Base-by-base conservation (phyloP, 208 protist species). In the Lotmaria passim region DNA sequence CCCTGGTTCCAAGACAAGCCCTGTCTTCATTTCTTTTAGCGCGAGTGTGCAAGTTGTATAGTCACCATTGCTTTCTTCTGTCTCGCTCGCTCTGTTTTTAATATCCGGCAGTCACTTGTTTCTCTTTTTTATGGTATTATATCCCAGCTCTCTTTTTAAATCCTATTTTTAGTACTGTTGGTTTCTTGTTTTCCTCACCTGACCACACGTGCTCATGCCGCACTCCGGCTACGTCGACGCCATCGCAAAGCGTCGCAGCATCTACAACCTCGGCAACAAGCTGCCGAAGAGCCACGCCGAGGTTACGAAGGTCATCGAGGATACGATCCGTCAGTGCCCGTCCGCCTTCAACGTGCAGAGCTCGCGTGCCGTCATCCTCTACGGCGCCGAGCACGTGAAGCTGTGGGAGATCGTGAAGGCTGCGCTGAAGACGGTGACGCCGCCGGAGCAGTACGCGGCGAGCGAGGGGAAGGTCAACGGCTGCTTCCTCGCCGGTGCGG, bases 321-420 rank as follows among this genome's bases (percentile, higher is more conserved):
- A 65, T 12, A 60, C 67, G 10, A 67, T 82, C 26, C 80, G 78
- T 11, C 47, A 75, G 36, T 64, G 64, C 36, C 84, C 84, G 30
- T 87, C 71, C 7, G 39, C 78, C 39, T 90, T 90, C 70, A 86
- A 90, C 58, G 69, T 75, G 39, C 79, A 90, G 79, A 81, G 72
- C 30, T 78, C 78, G n/a, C 81, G 81, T 17, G 43, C 66, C 7
- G 58, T 87, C 30, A 82, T 90, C 58, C 59, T 90, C 23, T 87
- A 81, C 69, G 84, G 84, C 41, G 81, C 24, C 14, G 62, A 84
- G 33, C 81, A 86, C 78, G 34, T 78, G 44, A 85, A 83, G 69
- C 63, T 89, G 36, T 89, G 84, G 84, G 44, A 68, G 7, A 70
- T 76, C 34, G 60, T 73, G 59, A 78, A 82, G 64, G 74, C 63